Base-by-base conservation (phyloP, 495 filamentous ascomycete species). In the Neurospora sp. region DNA sequence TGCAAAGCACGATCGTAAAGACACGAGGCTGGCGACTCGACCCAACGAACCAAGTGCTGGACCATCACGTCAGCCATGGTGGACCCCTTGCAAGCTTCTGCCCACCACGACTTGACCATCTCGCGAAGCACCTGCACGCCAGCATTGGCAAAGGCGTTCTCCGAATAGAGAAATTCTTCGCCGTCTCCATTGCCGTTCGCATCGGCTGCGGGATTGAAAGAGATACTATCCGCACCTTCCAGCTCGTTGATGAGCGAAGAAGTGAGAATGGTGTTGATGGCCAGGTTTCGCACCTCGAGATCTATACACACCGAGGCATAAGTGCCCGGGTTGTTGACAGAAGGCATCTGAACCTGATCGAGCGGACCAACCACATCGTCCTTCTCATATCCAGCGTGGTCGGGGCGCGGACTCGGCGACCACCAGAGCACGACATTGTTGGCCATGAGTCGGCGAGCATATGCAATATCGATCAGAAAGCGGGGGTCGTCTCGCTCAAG, bases 51-150 rank as follows among this genome's bases (percentile, higher is more conserved):
- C 38, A 99, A 86, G 81, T 98, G 94, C 79, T 97, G 93, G 17
- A 99, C 96, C 88, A 99, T 96, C 73, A 98, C 90, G 80, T 99
- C 96, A 9, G 96, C 96, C 93, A 98, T 97, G 37, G 86, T 90
- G 73, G 92, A 93, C 5, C 94, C 94, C 71, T 89, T 91, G 81
- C 94, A 97, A 12, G 96, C 96, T 83, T 98, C 94, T 0, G 90
- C 88, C 94, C 95, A 98, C 96, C 96, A 99, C 3, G 92, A 89
- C 79, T 97, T 98, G 74, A 99, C 96, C 96, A 99, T 98, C 80
- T 98, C 96, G 6, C 96, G 90, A 4, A 99, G 84, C 16, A 98
- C 96, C 27, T 89, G 86, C 7, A 97, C 90, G 42, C 94, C 93
- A 10, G 95, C 94, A 70, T 94, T 93, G 22, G 96, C 92, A 81